These are phyloP conservation scores for Trametes maxima DNA, from an alignment of 768 basidiomycete species.

Conservation along the genomic window DNA sequence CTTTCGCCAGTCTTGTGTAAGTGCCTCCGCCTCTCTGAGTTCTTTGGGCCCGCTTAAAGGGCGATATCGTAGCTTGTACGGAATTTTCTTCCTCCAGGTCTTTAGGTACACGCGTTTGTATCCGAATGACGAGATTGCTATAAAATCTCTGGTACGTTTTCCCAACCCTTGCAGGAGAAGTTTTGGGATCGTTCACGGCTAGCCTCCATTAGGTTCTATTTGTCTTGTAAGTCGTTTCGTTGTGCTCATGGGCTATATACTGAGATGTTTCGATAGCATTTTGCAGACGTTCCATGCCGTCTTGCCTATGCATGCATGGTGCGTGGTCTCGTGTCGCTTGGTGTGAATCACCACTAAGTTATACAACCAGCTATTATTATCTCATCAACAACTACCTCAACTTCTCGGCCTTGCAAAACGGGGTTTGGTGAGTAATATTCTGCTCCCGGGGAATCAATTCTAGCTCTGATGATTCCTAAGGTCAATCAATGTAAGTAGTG, in stretches of 20 bases:
- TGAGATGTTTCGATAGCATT: background rate
- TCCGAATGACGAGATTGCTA: background rate
- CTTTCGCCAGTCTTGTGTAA: constrained; percentile 4
- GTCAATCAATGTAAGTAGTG: background rate
- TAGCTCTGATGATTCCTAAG: background rate
- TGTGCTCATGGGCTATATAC: background rate
- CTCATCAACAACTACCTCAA: constrained; percentile 1
- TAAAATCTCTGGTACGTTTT: background rate
- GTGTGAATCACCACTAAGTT: too few species aligned
- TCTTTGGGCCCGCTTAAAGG: background rate
- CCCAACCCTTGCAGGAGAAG: background rate
- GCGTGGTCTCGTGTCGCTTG: background rate
- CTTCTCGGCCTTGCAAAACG: background rate
- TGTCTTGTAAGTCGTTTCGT: background rate
- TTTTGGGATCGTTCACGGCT: background rate
- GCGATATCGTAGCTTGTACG: background rate
- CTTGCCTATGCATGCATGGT: constrained; percentile 5
- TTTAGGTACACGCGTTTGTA: background rate
- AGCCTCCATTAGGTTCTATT: background rate
- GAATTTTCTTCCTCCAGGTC: background rate
- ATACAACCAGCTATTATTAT: background rate
- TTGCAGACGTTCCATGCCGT: background rate
- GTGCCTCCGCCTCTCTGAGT: background rate
- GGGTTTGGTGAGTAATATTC: background rate
- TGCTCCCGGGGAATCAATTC: background rate